Evolutionary conservation across 148 eudicot species (phyloP), one percentile per base, ranked within the genome.

Genomic region (Simmondsia chinensis): DNA sequence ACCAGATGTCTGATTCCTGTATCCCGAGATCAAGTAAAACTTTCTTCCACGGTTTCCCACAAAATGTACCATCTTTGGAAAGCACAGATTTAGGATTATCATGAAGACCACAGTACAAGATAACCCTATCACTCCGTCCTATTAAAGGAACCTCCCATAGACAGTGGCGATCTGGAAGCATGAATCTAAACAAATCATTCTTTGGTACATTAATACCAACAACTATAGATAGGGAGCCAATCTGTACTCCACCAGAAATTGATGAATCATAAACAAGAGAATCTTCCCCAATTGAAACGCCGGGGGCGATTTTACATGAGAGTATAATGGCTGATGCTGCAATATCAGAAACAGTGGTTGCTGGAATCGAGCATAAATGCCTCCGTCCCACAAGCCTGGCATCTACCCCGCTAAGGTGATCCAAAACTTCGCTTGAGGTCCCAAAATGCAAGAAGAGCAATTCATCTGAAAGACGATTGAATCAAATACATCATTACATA

Each of bases 91-190:
- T 91, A 10, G 99, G 96, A 71, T 91, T 91, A 71, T 91, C 99
- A 66, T 82, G 89, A 54, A 91, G 83, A 21, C 99, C 99, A 73
- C 99, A 91, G 56, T 79, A 86, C 23, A 86, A 95, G 38, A 86
- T 66, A 39, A 91, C 77, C 56, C 74, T 75, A 48, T 75, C 79
- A 30, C 59, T 56, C 57, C 61, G 50, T 57, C 75, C 99, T 9
- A 74, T 60, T 60, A 91, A 82, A 2, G 99, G 99, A 51, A 91
- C 99, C 75, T 91, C 96, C 99, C 99, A 91, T 39, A 91, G 72
- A 56, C 99, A 86, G 74, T 91, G 96, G 54, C 89, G 86, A 75
- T 86, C 96, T 39, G 99, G 99, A 69, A 91, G 96, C 67, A 86
- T 64, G 60, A 91, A 82, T 52, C 60, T 72, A 28, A 76, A 60